Conservation (phyloP, 257 asterid genomes). For the Nicotiana sylvestris region DNA sequence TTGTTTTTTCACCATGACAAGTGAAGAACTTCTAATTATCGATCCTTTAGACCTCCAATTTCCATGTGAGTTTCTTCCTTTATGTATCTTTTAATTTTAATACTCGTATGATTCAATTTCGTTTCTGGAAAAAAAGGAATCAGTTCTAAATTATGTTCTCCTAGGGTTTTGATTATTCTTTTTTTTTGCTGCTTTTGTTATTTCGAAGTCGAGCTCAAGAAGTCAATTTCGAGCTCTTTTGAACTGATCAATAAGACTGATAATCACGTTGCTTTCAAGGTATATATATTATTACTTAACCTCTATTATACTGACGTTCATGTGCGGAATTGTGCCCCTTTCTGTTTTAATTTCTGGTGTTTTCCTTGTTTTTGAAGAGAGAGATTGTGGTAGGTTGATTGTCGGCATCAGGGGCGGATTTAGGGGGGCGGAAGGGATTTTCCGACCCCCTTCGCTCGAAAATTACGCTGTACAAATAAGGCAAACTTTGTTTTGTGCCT, state of each 20-base stretch:
- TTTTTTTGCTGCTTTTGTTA: background rate
- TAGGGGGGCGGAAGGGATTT: too few relatives aligned
- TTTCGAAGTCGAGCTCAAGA: constrained; percentile 11
- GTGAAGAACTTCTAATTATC: constrained; percentile 11
- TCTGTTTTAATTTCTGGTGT: background rate
- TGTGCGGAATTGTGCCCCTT: background rate
- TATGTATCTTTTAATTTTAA: background rate
- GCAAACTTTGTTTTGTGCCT: too few relatives aligned
- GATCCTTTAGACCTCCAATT: constrained; percentile 15
- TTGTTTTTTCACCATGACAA: background rate
- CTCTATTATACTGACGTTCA: background rate
- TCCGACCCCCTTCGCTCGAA: too few relatives aligned
- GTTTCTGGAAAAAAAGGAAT: background rate
- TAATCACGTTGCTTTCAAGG: constrained; percentile 17
- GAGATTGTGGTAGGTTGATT: background rate
- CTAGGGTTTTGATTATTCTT: constrained; percentile 1
- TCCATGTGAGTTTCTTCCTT: constrained; percentile 9
- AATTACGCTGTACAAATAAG: too few relatives aligned
- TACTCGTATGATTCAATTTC: background rate
- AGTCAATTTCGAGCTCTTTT: constrained; percentile 3
- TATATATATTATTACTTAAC: background rate
- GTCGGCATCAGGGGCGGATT: too few relatives aligned
- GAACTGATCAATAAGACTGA: constrained; percentile 11
- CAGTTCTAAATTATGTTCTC: background rate
- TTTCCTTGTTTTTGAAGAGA: background rate